Evolutionary conservation across 2,329 filamentous ascomycete genomes (phyloP), one percentile per base, ranked within the genome.

Genomic region (Colletotrichum endophyticum): DNA sequence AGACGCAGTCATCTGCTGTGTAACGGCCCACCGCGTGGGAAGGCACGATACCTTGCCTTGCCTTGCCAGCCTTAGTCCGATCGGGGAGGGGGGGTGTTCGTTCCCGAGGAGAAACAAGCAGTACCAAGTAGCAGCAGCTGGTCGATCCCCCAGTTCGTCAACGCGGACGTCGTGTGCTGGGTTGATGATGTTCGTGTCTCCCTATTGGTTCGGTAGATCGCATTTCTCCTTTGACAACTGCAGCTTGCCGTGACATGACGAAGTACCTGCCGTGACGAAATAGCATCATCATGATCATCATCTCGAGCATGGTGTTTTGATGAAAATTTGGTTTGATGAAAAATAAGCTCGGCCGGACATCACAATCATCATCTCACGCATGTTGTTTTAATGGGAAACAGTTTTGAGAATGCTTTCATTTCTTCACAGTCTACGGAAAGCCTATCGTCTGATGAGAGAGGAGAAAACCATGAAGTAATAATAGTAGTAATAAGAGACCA

Each of bases 1-100:
- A 75, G 72, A 62, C 32, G 36, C 72, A 49, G 62, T 75, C 67
- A 66, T 57, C 66, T 77, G 75, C 66, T 44, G 75, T 77, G 75
- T 77, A 77, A 77, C 75, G 32, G 27, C 36, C 49, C 57, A 53
- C 72, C 57, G 56, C 39, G 28, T 22, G 57, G 32, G 28, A 16
- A 27, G 19, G 66, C 49, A 34, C 30, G 30, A 63, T 36, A 34
- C n/a, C 59, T 34, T 30, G 30, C n/a, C 63, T 22, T 44, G n/a
- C 63, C 28, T 44, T 71, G 39, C 34, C 59, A 63, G 59, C 59
- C 59, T 63, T 63, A 63, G 59, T 63, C 30, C 30, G 59, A 36
- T 63, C 59, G 28, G 59, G 28, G 30, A 36, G 19, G n/a, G 28
- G 27, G 59, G 59, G 22, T n/a, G 59, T 63, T 63, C 59, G 32